phyloP scores from a whole-genome alignment of 176 grass and related monocot species.

The Puya raimondii region DNA sequence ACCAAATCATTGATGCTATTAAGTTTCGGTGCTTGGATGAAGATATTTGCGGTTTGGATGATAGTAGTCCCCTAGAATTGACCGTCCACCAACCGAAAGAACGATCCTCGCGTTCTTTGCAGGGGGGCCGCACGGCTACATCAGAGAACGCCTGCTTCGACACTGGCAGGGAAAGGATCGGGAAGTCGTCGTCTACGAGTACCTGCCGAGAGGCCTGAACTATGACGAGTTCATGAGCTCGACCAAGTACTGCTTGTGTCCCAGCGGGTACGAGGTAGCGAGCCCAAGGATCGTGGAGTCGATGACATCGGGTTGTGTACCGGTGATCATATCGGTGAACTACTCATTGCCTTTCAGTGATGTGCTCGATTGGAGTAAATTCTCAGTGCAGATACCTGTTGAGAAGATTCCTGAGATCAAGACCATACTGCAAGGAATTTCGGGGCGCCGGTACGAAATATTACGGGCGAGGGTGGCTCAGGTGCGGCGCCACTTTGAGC shows the following conservation, averaged over 20 bases:
- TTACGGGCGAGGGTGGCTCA: constrained; percentile 26
- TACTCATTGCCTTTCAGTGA: constrained; percentile 33
- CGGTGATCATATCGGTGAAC: constrained; percentile 28
- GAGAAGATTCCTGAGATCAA: constrained; percentile 27
- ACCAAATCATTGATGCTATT: too few relatives aligned
- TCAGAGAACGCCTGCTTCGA: constrained; percentile 21
- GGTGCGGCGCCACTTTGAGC: constrained; percentile 24
- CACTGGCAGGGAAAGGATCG: constrained; percentile 25
- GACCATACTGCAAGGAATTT: constrained; percentile 24
- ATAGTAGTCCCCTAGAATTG: too few relatives aligned
- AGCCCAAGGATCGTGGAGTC: constrained; percentile 38
- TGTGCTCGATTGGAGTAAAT: constrained; percentile 34
- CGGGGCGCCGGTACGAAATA: constrained; percentile 2
- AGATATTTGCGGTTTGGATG: too few relatives aligned
- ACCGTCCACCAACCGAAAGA: neutral
- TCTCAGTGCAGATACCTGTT: constrained; percentile 20
- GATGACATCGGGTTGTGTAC: constrained; percentile 26
- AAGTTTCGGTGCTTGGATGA: too few relatives aligned
- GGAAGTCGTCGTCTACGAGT: constrained; percentile 20
- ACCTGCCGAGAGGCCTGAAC: constrained; percentile 13
- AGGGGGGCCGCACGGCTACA: constrained; percentile 20
- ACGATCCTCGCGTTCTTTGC: constrained; percentile 32
- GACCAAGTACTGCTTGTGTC: constrained; percentile 32
- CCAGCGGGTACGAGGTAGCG: constrained; percentile 26
- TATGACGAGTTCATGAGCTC: constrained; percentile 27